These are phyloP conservation scores for Butyriboletus loyo DNA, from an alignment of 768 basidiomycete species.

Conservation along the genomic window DNA sequence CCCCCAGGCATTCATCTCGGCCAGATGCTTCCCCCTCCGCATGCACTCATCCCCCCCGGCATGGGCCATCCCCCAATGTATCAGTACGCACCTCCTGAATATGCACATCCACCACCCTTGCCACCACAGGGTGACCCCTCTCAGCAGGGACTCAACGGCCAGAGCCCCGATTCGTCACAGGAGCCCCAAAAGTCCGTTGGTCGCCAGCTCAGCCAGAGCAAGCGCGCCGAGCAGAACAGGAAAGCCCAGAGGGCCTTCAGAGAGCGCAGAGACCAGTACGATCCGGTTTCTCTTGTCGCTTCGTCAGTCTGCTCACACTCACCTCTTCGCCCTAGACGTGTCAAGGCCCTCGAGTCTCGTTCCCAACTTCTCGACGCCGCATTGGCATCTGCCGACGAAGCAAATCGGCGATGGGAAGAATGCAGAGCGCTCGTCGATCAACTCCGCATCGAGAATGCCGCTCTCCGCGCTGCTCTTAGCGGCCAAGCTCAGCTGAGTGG, in stretches of 20 bases:
- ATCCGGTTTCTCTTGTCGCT: not conserved
- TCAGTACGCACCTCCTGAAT: conserved; percentile 35
- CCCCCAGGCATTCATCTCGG: conserved; percentile 42
- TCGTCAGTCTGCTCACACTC: not conserved
- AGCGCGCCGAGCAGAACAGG: conserved; percentile 91
- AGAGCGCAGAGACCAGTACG: conserved; percentile 85
- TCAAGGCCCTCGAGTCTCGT: conserved; percentile 82
- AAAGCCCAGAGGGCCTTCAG: conserved; percentile 92
- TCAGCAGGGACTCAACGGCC: conserved; percentile 28
- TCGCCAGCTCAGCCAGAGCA: conserved; percentile 70
- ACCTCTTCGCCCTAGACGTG: conserved; percentile 53
- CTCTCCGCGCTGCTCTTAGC: conserved; percentile 65
- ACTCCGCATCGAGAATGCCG: conserved; percentile 79
- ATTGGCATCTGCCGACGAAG: conserved; percentile 82
- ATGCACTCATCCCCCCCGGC: conserved; percentile 47
- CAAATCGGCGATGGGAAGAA: conserved; percentile 87
- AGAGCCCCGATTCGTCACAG: conserved; percentile 5
- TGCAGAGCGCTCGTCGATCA: conserved; percentile 88
- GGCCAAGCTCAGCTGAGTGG: conserved; percentile 35
- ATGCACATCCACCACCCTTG: conserved; percentile 26
- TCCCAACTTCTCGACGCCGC: conserved; percentile 85
- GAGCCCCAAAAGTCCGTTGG: conserved; percentile 28
- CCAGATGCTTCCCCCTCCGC: conserved; percentile 54
- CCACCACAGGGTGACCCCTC: conserved; percentile 23
- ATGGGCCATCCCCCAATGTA: conserved; percentile 32